Conservation (phyloP, 1,284 basidiomycete genomes). For the Tilletia indica region DNA sequence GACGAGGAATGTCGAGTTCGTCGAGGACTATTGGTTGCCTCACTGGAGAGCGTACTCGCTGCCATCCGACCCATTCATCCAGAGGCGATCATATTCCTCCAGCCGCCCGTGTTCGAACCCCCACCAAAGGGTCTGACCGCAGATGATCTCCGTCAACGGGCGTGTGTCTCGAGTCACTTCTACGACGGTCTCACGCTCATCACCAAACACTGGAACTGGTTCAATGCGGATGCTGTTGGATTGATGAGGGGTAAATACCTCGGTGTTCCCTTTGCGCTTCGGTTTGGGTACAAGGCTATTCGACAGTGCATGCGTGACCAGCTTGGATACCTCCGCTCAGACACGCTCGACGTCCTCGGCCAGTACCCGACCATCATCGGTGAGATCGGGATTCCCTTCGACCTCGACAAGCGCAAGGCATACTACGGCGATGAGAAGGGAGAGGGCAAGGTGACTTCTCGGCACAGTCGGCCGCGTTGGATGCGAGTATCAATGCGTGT, state of each 20-base stretch:
- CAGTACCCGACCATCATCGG: constrained; percentile 89
- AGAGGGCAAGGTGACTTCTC: constrained; percentile 65
- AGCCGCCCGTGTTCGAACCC: constrained; percentile 84
- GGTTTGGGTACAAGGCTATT: constrained; percentile 77
- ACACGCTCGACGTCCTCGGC: constrained; percentile 64
- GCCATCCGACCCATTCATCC: constrained; percentile 73
- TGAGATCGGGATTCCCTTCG: constrained; percentile 91
- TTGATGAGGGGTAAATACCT: constrained; percentile 80
- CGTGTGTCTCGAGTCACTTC: constrained; percentile 81
- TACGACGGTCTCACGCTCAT: constrained; percentile 79
- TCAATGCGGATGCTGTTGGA: constrained; percentile 73
- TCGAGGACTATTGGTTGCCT: constrained; percentile 77
- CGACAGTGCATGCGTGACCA: constrained; percentile 80
- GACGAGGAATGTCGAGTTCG: constrained; percentile 64
- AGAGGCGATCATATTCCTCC: constrained; percentile 83
- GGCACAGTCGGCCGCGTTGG: constrained; percentile 78
- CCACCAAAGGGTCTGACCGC: constrained; percentile 65
- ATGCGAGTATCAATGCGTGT: constrained; percentile 83
- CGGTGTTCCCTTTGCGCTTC: constrained; percentile 59
- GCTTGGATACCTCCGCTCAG: constrained; percentile 73
- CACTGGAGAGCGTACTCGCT: constrained; percentile 70
- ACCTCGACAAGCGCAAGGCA: constrained; percentile 78
- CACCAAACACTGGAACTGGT: constrained; percentile 70
- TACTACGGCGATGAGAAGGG: constrained; percentile 60
- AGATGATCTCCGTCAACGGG: constrained; percentile 68